Percentiles rank a stretch among this genome's conserved stretches.
Evolutionary conservation across 306 rosid species (phyloP).

Genomic region (Cucurbita maxima): DNA sequence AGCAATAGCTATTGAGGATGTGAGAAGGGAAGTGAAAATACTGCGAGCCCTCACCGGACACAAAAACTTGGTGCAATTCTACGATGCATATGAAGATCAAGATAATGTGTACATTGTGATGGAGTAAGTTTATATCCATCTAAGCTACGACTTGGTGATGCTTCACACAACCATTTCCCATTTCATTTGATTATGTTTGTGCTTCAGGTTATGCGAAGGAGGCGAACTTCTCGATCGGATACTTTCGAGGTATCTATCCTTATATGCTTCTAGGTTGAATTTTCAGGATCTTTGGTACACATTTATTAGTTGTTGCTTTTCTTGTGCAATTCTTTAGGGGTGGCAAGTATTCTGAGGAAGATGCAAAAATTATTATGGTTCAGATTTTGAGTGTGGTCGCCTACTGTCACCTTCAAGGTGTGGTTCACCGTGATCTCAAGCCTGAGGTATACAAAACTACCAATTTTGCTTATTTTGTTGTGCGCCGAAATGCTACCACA

Average conservation of each 20-base stretch:
- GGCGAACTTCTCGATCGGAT: constrained; percentile 89
- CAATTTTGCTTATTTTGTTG: neutral
- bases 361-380: constrained; percentile 28
- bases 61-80: constrained; percentile 69
- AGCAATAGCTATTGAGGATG: constrained; percentile 83
- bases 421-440: constrained; percentile 45
- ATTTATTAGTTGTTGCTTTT: neutral
- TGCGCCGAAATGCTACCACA: too few species aligned
- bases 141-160: constrained; percentile 24
- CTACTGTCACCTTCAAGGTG: constrained; percentile 33
- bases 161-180: neutral
- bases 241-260: constrained; percentile 59
- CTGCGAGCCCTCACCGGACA: constrained; percentile 69
- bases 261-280: neutral
- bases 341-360: constrained; percentile 41
- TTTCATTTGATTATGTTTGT: constrained; percentile 11
- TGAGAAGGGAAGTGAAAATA: constrained; percentile 85
- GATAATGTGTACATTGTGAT: constrained; percentile 69
- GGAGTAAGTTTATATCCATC: constrained; percentile 63
- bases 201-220: constrained; percentile 73
- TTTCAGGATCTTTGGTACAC: neutral
- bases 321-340: constrained; percentile 37
- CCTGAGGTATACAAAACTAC: constrained; percentile 44
- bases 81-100: constrained; percentile 78
- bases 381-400: constrained; percentile 26